Percentiles rank a stretch among this genome's conserved stretches.
phyloP scores from a whole-genome alignment of 2,329 filamentous ascomycete genomes.

The Coleophoma eucalyptorum region DNA sequence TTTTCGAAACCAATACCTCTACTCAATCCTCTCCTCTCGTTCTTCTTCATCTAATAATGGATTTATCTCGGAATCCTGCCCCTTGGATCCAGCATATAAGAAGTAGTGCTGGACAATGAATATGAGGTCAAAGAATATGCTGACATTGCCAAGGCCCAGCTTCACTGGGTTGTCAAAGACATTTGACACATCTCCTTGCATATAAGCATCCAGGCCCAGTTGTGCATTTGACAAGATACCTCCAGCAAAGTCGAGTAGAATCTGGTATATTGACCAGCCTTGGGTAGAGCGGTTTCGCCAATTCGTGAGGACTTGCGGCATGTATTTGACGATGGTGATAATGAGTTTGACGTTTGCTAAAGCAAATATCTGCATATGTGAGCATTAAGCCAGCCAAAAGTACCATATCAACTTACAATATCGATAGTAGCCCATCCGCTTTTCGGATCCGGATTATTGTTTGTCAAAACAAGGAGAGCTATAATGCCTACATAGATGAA shows the following conservation, averaged over 20 bases:
- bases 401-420: constrained; percentile 32
- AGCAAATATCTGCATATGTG: constrained; percentile 43
- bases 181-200: constrained; percentile 85
- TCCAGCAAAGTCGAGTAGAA: constrained; percentile 79
- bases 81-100: constrained; percentile 51
- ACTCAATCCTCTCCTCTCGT: constrained; percentile 11
- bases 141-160: constrained; percentile 79
- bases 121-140: constrained; percentile 78
- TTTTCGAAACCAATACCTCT: neutral
- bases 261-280: constrained; percentile 84
- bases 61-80: constrained; percentile 4
- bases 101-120: constrained; percentile 90
- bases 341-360: constrained; percentile 86
- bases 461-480: constrained; percentile 37
- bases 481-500: constrained; percentile 50
- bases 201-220: constrained; percentile 77
- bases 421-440: constrained; percentile 59
- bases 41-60: constrained; percentile 11
- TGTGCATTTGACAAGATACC: constrained; percentile 80
- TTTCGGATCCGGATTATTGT: constrained; percentile 33
- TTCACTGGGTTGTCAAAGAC: constrained; percentile 91
- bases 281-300: constrained; percentile 78
- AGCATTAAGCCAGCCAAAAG: neutral
- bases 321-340: constrained; percentile 88
- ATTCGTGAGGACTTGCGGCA: constrained; percentile 81